Evolutionary conservation across 2,329 filamentous ascomycete species (phyloP).

Genomic region (Penicillium griseofulvum): DNA sequence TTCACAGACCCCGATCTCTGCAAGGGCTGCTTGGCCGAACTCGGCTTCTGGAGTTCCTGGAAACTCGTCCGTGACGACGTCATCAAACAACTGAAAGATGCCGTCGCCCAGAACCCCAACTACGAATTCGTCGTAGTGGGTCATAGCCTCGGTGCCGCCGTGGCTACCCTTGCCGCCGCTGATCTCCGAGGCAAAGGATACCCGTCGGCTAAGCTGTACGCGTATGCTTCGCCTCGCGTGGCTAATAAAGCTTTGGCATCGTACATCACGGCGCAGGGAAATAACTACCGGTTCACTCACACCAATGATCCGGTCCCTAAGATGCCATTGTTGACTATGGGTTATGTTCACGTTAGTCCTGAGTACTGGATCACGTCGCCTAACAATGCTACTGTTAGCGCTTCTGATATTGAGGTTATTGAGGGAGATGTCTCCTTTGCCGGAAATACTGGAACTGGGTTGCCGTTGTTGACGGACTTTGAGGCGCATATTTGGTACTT

Average conservation of each 20-base stretch:
- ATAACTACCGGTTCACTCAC: conserved; percentile 65
- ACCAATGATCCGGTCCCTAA: conserved; percentile 65
- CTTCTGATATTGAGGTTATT: conserved; percentile 22
- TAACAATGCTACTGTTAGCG: conserved; percentile 20
- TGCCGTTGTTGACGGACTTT: conserved; percentile 14
- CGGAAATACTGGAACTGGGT: conserved; percentile 28
- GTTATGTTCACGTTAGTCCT: conserved; percentile 65
- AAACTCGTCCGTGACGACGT: conserved; percentile 34
- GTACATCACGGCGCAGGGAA: conserved; percentile 55
- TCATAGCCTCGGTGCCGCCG: conserved; percentile 66
- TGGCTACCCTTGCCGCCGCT: conserved; percentile 60
- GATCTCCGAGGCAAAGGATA: conserved; percentile 53
- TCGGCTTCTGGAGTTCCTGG: conserved; percentile 52
- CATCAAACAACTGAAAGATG: conserved; percentile 32
- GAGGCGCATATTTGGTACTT: conserved; percentile 30
- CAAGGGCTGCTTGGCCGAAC: conserved; percentile 40
- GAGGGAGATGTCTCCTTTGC: conserved; percentile 22
- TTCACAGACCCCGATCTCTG: conserved; percentile 42
- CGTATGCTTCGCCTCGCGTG: conserved; percentile 65
- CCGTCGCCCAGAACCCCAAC: conserved; percentile 20
- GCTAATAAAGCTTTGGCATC: conserved; percentile 57
- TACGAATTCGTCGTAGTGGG: conserved; percentile 53
- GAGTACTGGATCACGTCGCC: conserved; percentile 62
- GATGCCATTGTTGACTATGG: conserved; percentile 60
- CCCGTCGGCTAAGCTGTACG: conserved; percentile 57